Base-by-base conservation (phyloP, 192 early-diverging fungal species). In the Phycomyces nitens region DNA sequence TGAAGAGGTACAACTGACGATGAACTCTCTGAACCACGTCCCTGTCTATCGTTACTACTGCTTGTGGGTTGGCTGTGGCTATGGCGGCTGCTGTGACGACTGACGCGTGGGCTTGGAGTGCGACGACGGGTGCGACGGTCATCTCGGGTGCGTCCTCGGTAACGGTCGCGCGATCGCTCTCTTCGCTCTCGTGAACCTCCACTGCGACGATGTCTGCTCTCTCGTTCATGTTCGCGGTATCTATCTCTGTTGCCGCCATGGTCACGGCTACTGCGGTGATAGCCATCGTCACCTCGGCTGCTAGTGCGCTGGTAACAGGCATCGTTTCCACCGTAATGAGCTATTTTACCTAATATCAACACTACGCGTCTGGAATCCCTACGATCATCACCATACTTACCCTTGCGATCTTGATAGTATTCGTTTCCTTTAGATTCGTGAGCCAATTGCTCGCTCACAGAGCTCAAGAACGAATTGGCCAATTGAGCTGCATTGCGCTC, bases 1-100 rank as follows among this genome's bases (percentile, higher is more conserved):
- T 95, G 88, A 20, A 99, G 68, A 15, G 97, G 95, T 23, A 88
- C 74, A 7, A 89, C 78, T 18, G 44, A 24, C 23, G 12, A 40
- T 39, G n/a, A 14, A n/a, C 27, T 43, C 51, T 62, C 42, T 29
- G 69, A 54, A 24, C 64, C 23, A 11, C 58, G 58, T 47, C 85
- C 75, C 43, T 56, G 70, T 47, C 78, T 73, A 20, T 77, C 66
- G 10, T 76, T 64, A 53, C 78, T 56, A 51, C 60, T 60, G 14
- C 49, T 76, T 75, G 66, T 34, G 29, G 29, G 29, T 34, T 34
- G 29, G 29, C 85, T 76, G 44, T 58, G 70, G 53, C 78, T 73
- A 20, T 77, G 68, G 10, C 77, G 64, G 50, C 78, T 56, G 51
- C 60, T 60, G 20, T 42, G 24, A 47, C 44, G 44, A 18, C 44